Evolutionary conservation across 2,329 filamentous ascomycete genomes (phyloP).

Genomic region (Aureobasidium uvarum): DNA sequence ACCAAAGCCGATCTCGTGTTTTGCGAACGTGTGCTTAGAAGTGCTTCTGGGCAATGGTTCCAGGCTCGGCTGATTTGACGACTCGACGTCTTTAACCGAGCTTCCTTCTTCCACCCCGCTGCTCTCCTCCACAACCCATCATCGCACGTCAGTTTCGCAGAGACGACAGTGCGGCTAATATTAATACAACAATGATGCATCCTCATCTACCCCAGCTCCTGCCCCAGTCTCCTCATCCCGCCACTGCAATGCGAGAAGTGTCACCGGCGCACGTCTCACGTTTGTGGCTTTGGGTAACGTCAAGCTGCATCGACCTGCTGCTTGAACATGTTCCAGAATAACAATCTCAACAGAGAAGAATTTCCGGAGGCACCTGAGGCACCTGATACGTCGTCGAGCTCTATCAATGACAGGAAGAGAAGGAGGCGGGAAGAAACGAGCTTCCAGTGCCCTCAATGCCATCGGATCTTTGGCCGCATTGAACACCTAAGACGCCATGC

Average conservation of each 20-base stretch:
- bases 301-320: conserved; percentile 16
- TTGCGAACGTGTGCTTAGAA: neutral
- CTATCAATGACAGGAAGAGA: conserved; percentile 23
- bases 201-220: neutral
- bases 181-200: conserved; percentile 9
- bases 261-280: conserved; percentile 5
- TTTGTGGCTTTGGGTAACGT: conserved; percentile 14
- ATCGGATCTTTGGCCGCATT: conserved; percentile 32
- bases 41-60: neutral
- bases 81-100: neutral
- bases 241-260: conserved; percentile 11
- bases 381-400: neutral
- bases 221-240: conserved; percentile 4
- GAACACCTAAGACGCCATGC: conserved; percentile 35
- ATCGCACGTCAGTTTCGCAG: conserved; percentile 1
- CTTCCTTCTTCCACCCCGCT: conserved; percentile 1
- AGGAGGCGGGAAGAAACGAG: conserved; percentile 22
- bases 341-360: neutral
- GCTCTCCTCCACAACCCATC: neutral
- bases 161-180: conserved; percentile 11
- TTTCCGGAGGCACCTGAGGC: neutral
- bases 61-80: neutral
- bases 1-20: neutral
- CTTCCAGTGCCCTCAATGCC: conserved; percentile 30
- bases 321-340: conserved; percentile 14